Base-by-base conservation (phyloP, 1,139 yeast species). In the Meyerozyma carpophila region DNA sequence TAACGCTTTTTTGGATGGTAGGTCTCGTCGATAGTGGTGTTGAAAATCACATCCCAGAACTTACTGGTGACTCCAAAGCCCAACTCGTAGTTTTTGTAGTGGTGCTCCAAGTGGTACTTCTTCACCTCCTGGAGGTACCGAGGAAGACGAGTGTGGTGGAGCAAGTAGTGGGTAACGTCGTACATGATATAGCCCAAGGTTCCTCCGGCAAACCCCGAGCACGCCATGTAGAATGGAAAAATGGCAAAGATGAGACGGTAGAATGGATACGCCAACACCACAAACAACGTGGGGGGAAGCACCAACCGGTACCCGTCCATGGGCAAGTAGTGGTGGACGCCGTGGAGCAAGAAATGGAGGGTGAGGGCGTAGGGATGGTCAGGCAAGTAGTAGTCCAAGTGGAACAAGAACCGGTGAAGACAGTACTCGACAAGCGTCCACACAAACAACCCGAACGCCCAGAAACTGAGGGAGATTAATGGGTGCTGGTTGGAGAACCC, bases 281-380 rank as follows among this genome's bases (percentile, higher is more conserved):
- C 42, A 54, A 91, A 83, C 58, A 93, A 70, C 0, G 97, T 73
- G 40, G 99, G 99, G 5, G 99, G 99, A 84, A 93, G 84, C 39
- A 93, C 99, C 60, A 93, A 77, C 61, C 99, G 81, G 64, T 82
- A 74, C 47, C 80, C 79, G 68, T 93, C 99, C 98, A 94, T 93
- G 48, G 99, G 99, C 55, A 93, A 75, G 65, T 89, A 93, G 64
- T 93, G 99, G 63, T 93, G 99, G 44, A 91, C 85, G 43, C 99
- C 99, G 58, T 93, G 99, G 52, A 91, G 73, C 50, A 90, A 66
- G 73, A 93, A 93, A 65, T 93, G 99, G 39, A 89, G 54, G 2
- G 95, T 80, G 58, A 85, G 82, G 16, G 87, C 86, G 31, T 77
- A 46, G 41, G 82, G 84, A 63, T 85, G 79, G 52, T 88, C 87